Percentiles rank a stretch among this genome's conserved stretches.
These are phyloP conservation scores for Saksenaea oblongispora DNA, from an alignment of 371 early-diverging fungal genomes.

Conservation along the genomic window DNA sequence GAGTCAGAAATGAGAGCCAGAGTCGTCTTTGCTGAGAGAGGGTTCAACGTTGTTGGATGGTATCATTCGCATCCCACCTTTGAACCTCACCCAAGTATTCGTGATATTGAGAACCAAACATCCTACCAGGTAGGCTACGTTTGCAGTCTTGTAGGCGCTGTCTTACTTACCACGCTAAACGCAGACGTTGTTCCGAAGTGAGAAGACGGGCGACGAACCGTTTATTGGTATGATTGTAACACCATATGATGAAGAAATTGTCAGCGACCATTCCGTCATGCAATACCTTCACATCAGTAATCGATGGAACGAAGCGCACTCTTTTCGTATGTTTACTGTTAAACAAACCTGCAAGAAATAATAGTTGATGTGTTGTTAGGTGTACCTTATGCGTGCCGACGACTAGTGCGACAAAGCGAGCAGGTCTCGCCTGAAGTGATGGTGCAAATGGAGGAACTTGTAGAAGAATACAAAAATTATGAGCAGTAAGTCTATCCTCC, in stretches of 20 bases:
- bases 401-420: background rate
- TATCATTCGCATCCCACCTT: constrained; percentile 91
- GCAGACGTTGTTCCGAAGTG: constrained; percentile 64
- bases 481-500: constrained; percentile 17
- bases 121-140: constrained; percentile 62
- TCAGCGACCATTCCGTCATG: constrained; percentile 56
- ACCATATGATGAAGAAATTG: constrained; percentile 64
- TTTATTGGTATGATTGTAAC: constrained; percentile 84
- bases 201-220: constrained; percentile 69
- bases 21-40: constrained; percentile 67
- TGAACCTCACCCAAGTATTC: constrained; percentile 78
- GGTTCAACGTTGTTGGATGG: constrained; percentile 87
- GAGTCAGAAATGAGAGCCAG: constrained; percentile 78
- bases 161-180: background rate
- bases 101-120: constrained; percentile 85
- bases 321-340: constrained; percentile 43
- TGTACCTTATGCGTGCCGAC: constrained; percentile 18
- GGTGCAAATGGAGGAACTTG: constrained; percentile 15
- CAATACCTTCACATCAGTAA: constrained; percentile 58
- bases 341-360: constrained; percentile 9
- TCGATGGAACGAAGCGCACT: constrained; percentile 42
- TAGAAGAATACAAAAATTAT: constrained; percentile 24
- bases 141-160: background rate
- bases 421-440: constrained; percentile 4
- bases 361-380: background rate